Percentiles rank a stretch among this genome's conserved stretches.
Conservation (phyloP, 352 stramenopile species). For the Pythium sukuiense region DNA sequence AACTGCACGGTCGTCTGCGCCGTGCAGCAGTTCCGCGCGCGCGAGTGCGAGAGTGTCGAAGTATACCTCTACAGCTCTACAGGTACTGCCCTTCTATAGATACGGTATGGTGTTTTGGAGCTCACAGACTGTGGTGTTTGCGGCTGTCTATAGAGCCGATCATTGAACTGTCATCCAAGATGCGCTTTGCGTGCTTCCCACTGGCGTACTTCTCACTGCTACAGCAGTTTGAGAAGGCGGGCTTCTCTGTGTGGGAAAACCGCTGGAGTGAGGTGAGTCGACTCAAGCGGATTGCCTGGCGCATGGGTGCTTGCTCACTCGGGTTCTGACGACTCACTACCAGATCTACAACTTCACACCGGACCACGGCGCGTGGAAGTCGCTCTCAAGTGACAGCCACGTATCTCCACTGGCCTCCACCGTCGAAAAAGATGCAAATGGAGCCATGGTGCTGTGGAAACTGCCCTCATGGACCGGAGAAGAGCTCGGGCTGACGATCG, state of each 20-base stretch:
- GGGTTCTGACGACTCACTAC: background rate
- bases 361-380: constrained; percentile 51
- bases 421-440: constrained; percentile 32
- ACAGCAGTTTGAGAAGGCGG: constrained; percentile 61
- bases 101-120: too few relatives aligned
- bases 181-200: constrained; percentile 67
- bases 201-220: constrained; percentile 71
- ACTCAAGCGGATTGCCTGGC: too few relatives aligned
- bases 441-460: constrained; percentile 43
- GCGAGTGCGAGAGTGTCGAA: constrained; percentile 62
- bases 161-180: constrained; percentile 59
- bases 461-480: constrained; percentile 44
- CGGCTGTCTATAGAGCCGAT: constrained; percentile 45
- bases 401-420: constrained; percentile 37
- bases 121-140: too few relatives aligned
- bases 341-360: constrained; percentile 79
- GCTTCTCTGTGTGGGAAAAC: constrained; percentile 83
- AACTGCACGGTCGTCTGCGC: constrained; percentile 62
- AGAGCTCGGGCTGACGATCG: constrained; percentile 43
- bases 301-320: too few relatives aligned
- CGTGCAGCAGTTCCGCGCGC: constrained; percentile 71
- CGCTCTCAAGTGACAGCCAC: constrained; percentile 30
- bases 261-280: constrained; percentile 69
- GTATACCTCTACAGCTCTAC: constrained; percentile 70
- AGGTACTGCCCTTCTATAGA: constrained; percentile 19